These are phyloP conservation scores for Zalerion maritima DNA, from an alignment of 495 filamentous ascomycete genomes.

Conservation along the genomic window DNA sequence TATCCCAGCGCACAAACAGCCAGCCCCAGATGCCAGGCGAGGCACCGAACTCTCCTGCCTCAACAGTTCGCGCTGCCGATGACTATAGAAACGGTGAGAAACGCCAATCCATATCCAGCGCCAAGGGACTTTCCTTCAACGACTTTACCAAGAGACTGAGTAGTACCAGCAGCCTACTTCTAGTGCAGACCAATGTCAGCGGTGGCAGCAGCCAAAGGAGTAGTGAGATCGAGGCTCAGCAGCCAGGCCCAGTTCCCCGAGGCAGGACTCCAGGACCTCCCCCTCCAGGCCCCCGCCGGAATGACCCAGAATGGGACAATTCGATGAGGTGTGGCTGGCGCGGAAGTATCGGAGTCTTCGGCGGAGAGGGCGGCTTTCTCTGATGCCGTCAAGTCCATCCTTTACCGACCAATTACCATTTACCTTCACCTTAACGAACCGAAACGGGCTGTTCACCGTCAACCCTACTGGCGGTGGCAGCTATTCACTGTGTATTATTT, in stretches of 20 bases:
- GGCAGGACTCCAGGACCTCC: neutral
- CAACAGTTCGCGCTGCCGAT: conserved; percentile 7
- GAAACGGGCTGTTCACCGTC: no score
- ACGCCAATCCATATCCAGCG: conserved; percentile 29
- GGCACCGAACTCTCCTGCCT: conserved; percentile 8
- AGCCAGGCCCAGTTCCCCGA: conserved; percentile 5
- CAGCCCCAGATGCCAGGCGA: conserved; percentile 24
- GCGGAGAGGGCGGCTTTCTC: conserved; percentile 15
- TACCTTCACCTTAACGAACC: no score
- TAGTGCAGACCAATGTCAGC: conserved; percentile 37
- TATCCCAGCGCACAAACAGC: conserved; percentile 28
- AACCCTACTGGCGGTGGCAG: no score
- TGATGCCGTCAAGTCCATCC: no score
- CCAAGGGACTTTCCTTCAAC: conserved; percentile 36
- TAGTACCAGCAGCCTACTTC: conserved; percentile 35
- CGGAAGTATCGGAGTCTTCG: conserved; percentile 14
- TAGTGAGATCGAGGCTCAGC: conserved; percentile 21
- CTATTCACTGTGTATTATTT: no score
- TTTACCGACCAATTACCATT: no score
- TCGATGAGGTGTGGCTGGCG: conserved; percentile 14
- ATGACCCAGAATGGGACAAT: conserved; percentile 1
- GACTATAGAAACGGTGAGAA: conserved; percentile 18
- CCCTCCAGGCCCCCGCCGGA: neutral
- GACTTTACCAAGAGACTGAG: conserved; percentile 40
- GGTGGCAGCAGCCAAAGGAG: conserved; percentile 31